phyloP scores from a whole-genome alignment of 148 eudicot genomes.

The Camellia sinensis region DNA sequence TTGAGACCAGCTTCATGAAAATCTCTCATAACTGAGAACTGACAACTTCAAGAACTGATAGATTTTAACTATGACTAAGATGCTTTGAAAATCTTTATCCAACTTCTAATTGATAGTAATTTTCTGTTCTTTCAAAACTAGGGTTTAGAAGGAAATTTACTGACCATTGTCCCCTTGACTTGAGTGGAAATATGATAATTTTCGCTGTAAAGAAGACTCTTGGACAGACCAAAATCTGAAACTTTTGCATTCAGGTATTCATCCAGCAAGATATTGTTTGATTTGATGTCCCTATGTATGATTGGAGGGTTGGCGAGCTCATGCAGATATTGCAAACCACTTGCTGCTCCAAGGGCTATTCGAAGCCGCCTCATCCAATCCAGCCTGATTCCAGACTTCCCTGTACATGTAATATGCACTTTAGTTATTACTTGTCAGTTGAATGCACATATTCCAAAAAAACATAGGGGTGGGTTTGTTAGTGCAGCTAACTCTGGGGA shows the following conservation, averaged over 20 bases:
- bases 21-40: too few species aligned
- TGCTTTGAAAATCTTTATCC: neutral
- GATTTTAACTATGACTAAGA: too few species aligned
- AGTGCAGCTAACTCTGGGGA: neutral
- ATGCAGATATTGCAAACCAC: slow-evolving; percentile 53
- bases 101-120: neutral
- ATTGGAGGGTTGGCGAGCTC: slow-evolving; percentile 57
- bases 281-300: slow-evolving; percentile 61
- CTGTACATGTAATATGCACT: slow-evolving; percentile 19
- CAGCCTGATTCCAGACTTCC: slow-evolving; percentile 46
- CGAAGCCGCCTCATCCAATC: slow-evolving; percentile 52
- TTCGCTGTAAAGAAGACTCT: slow-evolving; percentile 30
- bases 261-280: slow-evolving; percentile 49
- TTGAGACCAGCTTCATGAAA: too few species aligned
- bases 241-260: slow-evolving; percentile 49
- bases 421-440: neutral
- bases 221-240: slow-evolving; percentile 58
- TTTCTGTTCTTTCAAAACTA: neutral
- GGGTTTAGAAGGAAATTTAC: slow-evolving; percentile 14
- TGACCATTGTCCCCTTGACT: slow-evolving; percentile 63
- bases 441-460: neutral
- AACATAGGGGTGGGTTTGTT: neutral
- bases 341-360: slow-evolving; percentile 53
- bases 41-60: too few species aligned
- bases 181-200: slow-evolving; percentile 45